A percentile compares a stretch with the other conserved stretches of the same genome.
Conservation (phyloP, 2,329 filamentous ascomycete genomes). For the Ceratocystis huliohia region DNA sequence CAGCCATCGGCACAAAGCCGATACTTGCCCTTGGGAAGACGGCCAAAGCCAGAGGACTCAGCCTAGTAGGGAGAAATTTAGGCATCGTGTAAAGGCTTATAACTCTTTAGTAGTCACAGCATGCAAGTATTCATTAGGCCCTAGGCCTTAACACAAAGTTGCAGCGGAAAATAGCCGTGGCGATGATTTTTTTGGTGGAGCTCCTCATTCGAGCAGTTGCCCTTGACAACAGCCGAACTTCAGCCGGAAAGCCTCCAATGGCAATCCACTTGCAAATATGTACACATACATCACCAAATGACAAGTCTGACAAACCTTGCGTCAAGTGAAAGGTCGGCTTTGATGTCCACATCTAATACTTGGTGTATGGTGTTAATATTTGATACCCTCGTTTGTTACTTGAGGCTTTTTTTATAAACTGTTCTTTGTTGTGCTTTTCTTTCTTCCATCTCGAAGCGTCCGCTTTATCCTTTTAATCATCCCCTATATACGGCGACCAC, state of each 20-base stretch:
- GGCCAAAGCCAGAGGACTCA: neutral
- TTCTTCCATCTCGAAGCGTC: neutral
- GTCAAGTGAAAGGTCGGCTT: neutral
- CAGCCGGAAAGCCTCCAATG: constrained; percentile 23
- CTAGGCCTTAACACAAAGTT: neutral
- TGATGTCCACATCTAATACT: neutral
- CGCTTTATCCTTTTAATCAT: neutral
- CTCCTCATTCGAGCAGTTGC: constrained; percentile 26
- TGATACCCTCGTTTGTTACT: constrained; percentile 1
- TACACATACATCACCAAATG: constrained; percentile 1
- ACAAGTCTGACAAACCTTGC: neutral
- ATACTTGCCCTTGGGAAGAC: neutral
- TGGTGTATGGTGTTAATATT: neutral
- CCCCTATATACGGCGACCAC: neutral
- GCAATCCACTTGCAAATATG: neutral
- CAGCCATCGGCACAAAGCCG: neutral
- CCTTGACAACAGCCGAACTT: constrained; percentile 30
- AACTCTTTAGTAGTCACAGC: too few relatives aligned
- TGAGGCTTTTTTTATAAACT: neutral
- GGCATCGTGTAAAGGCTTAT: neutral
- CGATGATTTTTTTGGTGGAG: constrained; percentile 11
- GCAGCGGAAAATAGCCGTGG: neutral
- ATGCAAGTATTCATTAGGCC: too few relatives aligned
- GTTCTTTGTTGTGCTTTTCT: neutral
- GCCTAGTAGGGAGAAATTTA: neutral